Evolutionary conservation across 306 rosid species (phyloP), one percentile per base, ranked within the genome.

Genomic region (Vigna nakashimae): DNA sequence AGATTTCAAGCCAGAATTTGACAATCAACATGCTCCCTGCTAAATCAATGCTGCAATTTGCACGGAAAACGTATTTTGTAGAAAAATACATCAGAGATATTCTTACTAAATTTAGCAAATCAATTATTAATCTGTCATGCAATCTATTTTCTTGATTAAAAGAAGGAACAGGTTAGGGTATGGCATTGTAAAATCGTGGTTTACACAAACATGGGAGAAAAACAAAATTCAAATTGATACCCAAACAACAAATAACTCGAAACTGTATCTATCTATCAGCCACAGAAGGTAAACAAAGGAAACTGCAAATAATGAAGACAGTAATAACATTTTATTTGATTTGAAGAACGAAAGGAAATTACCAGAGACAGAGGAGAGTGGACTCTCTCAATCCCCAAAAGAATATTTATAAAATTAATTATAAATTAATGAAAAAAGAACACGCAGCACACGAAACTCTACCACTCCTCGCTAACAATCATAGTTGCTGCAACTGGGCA

Each of bases 21-120:
- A 64, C 45, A 62, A 79, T 22, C 82, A 57, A 52, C 66, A 64
- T 66, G 43, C 17, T 60, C 64, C 76, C 43, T 69, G 34, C 22
- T 52, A 49, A 66, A 28, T 51, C 30, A 34, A 45, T 43, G 67
- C 70, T 73, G n/a, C 59, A 67, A 42, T 15, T 60, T 51, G 34
- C 42, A 82, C 40, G 24, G 20, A 30, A 51, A 28, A 42, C 5
- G n/a, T 30, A 36, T 53, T 32, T 63, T 52, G 34, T 64, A 36
- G 16, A 10, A 40, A 51, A 60, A 17, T 7, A 34, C 34, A 34
- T 5, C 7, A 34, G 1, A 59, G 8, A 51, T 28, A 42, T 34
- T 34, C 38, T 17, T 18, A 40, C 24, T 55, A 73, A 34, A 65
- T 45, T 8, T 42, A 17, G 9, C 38, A 32, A n/a, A 70, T n/a